Evolutionary conservation across 73 alveolate species (phyloP).

Genomic region (Paramecium biaurelia): DNA sequence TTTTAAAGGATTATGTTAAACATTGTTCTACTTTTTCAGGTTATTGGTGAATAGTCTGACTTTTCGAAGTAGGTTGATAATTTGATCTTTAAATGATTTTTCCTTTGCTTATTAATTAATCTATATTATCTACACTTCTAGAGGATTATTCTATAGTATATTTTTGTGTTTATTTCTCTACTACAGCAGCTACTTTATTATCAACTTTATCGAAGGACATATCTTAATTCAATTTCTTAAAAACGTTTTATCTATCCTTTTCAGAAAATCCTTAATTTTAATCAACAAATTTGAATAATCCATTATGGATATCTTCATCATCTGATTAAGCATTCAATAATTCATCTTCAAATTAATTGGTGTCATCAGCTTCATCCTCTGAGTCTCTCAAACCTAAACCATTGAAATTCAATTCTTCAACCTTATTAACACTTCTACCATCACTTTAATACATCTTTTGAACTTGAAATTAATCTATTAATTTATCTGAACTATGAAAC

Average conservation of each 20-base stretch:
- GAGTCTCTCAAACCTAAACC: constrained; percentile 22
- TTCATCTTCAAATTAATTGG: not conserved
- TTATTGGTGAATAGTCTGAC: not conserved
- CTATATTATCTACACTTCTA: constrained; percentile 42
- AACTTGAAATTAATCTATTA: not conserved
- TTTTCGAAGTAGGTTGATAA: not conserved
- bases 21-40: not conserved
- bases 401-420: constrained; percentile 1
- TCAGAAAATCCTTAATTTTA: not conserved
- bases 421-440: not conserved
- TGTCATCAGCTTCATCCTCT: not conserved
- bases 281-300: not conserved
- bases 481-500: constrained; percentile 37
- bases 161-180: not conserved
- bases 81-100: not conserved
- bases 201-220: not conserved
- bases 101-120: not conserved
- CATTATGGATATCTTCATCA: not conserved
- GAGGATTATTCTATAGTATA: not conserved
- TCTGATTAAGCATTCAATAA: not conserved
- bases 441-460: constrained; percentile 34
- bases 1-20: not conserved
- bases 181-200: not conserved
- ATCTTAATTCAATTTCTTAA: constrained; percentile 14
- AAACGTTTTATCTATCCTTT: not conserved